phyloP scores from a whole-genome alignment of 768 basidiomycete species.

The Coprinopsis strossmayeri region DNA sequence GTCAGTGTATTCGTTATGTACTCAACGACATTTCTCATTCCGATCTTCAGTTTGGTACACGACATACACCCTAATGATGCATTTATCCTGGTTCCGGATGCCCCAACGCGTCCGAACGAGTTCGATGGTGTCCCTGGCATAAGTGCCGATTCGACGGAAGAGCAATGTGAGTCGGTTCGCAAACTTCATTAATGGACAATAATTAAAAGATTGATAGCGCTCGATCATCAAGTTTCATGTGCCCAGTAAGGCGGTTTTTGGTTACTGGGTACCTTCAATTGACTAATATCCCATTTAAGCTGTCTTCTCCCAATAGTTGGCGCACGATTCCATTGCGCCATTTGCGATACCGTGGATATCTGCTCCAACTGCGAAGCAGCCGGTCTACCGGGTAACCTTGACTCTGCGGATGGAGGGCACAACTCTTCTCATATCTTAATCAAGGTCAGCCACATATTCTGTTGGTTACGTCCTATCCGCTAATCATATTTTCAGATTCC shows the following conservation, averaged over 20 bases:
- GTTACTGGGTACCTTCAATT: too few species aligned
- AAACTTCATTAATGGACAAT: too few species aligned
- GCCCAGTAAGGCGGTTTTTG: constrained; percentile 87
- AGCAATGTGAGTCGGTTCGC: constrained; percentile 65
- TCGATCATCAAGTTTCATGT: constrained; percentile 78
- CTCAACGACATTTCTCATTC: constrained; percentile 2
- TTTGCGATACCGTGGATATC: constrained; percentile 80
- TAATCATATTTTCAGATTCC: constrained; percentile 56
- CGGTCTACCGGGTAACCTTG: constrained; percentile 77
- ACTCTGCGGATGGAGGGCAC: constrained; percentile 72
- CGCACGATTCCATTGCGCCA: constrained; percentile 87
- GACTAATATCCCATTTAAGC: constrained; percentile 31
- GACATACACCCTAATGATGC: constrained; percentile 88
- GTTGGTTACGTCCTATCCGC: neutral
- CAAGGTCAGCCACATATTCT: constrained; percentile 48
- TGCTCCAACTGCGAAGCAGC: constrained; percentile 85
- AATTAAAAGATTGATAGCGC: too few species aligned
- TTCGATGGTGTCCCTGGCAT: constrained; percentile 27
- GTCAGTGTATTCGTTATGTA: constrained; percentile 28
- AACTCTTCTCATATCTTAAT: constrained; percentile 88
- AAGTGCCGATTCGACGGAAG: constrained; percentile 40
- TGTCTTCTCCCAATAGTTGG: constrained; percentile 89
- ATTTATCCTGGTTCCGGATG: constrained; percentile 77
- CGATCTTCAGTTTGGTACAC: constrained; percentile 64
- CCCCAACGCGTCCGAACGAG: constrained; percentile 35